phyloP scores from a whole-genome alignment of 352 stramenopile species.

The Pythium rhizo-oryzae region DNA sequence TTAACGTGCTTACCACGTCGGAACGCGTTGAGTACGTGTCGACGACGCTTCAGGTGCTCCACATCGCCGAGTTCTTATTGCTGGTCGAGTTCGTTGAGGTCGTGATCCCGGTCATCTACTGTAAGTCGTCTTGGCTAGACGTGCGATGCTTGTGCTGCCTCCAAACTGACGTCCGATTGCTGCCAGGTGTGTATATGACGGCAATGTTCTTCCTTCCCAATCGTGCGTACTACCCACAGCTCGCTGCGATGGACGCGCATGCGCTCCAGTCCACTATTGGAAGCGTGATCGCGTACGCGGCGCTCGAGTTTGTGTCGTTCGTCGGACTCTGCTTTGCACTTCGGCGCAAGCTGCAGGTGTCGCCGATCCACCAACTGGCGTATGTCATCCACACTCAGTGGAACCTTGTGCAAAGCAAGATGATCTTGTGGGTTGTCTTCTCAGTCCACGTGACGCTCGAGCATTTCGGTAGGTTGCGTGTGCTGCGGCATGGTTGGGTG shows the following conservation, averaged over 20 bases:
- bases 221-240: not conserved
- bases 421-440: constrained; percentile 16
- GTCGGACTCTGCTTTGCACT: not conserved
- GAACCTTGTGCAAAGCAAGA: constrained; percentile 23
- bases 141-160: not conserved
- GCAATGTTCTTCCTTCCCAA: constrained; percentile 9
- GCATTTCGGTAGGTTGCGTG: not conserved
- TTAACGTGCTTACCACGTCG: not conserved
- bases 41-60: constrained; percentile 1
- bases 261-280: not conserved
- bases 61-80: constrained; percentile 31
- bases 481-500: not conserved
- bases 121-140: constrained; percentile 1
- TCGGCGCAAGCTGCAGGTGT: not conserved
- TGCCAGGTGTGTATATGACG: constrained; percentile 4
- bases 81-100: constrained; percentile 31
- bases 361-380: constrained; percentile 24
- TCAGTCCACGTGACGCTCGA: not conserved
- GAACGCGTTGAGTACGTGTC: constrained; percentile 7
- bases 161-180: not conserved
- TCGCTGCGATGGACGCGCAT: not conserved
- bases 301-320: constrained; percentile 4
- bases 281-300: not conserved
- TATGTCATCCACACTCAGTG: constrained; percentile 39
- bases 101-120: constrained; percentile 28